Conservation (phyloP, 2,329 filamentous ascomycete genomes). For the Botryotinia calthae region DNA sequence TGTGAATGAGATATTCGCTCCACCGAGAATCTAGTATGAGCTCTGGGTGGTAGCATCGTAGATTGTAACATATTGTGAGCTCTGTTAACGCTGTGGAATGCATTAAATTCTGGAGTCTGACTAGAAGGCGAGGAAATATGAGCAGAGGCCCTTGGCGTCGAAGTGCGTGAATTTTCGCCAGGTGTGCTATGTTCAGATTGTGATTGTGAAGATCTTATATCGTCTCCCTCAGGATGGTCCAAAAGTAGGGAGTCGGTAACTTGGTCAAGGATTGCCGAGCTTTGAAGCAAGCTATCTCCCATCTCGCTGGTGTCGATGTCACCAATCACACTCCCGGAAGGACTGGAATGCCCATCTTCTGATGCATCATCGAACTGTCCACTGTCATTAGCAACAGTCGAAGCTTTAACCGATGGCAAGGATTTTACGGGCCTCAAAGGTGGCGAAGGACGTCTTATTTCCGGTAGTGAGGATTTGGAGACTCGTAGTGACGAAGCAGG, state of each 20-base stretch:
- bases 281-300: conserved; percentile 34
- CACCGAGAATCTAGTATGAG: conserved; percentile 31
- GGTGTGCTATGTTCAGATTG: neutral
- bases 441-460: conserved; percentile 4
- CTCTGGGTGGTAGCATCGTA: conserved; percentile 31
- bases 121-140: conserved; percentile 35
- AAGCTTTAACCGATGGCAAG: conserved; percentile 22
- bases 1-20: conserved; percentile 37
- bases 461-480: conserved; percentile 26
- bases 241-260: conserved; percentile 36
- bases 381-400: conserved; percentile 33
- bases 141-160: conserved; percentile 54
- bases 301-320: conserved; percentile 27
- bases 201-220: conserved; percentile 32
- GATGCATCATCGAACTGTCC: conserved; percentile 39
- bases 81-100: neutral
- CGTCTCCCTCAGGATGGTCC: conserved; percentile 34
- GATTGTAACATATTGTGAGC: conserved; percentile 30
- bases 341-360: conserved; percentile 35
- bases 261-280: conserved; percentile 37
- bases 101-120: neutral
- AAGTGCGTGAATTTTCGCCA: conserved; percentile 8
- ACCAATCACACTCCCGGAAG: conserved; percentile 27
- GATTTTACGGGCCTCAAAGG: neutral
- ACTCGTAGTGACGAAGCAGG: conserved; percentile 24